A percentile compares a stretch with the other conserved stretches of the same genome.
phyloP scores from a whole-genome alignment of 1,284 basidiomycete species.

The Cryptococcus sp. region DNA sequence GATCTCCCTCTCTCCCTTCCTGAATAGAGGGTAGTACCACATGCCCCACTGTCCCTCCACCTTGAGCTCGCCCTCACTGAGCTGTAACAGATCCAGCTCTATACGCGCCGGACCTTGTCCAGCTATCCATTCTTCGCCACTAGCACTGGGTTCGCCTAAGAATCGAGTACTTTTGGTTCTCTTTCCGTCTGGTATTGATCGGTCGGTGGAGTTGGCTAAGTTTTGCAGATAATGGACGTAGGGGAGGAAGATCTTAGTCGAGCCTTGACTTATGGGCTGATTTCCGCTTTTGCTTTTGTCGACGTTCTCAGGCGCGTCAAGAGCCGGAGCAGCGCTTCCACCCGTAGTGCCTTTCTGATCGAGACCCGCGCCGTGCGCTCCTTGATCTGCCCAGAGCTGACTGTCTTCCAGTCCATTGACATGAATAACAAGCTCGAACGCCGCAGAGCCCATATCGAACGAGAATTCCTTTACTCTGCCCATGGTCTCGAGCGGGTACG shows the following conservation, averaged over 20 bases:
- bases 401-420: not conserved
- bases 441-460: conserved; percentile 72
- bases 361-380: no score
- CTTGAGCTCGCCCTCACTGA: conserved; percentile 23
- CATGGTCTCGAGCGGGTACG: conserved; percentile 73
- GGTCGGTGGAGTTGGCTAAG: not conserved
- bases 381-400: not conserved
- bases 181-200: not conserved
- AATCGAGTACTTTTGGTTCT: conserved; percentile 5
- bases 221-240: conserved; percentile 69
- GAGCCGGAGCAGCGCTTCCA: not conserved
- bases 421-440: conserved; percentile 64
- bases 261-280: conserved; percentile 63
- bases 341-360: not conserved
- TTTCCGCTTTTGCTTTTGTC: conserved; percentile 39
- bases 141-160: conserved; percentile 13
- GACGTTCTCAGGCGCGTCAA: not conserved
- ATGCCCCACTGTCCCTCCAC: conserved; percentile 25
- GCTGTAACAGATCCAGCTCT: conserved; percentile 27
- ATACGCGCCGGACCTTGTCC: conserved; percentile 20
- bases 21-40: conserved; percentile 23
- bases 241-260: conserved; percentile 67
- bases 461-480: conserved; percentile 66
- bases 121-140: conserved; percentile 21
- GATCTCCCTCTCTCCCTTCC: conserved; percentile 10